A percentile compares a stretch with the other conserved stretches of the same genome.
phyloP scores from a whole-genome alignment of 129 eudicot genomes.

The Rutidosis leptorrhynchoides region DNA sequence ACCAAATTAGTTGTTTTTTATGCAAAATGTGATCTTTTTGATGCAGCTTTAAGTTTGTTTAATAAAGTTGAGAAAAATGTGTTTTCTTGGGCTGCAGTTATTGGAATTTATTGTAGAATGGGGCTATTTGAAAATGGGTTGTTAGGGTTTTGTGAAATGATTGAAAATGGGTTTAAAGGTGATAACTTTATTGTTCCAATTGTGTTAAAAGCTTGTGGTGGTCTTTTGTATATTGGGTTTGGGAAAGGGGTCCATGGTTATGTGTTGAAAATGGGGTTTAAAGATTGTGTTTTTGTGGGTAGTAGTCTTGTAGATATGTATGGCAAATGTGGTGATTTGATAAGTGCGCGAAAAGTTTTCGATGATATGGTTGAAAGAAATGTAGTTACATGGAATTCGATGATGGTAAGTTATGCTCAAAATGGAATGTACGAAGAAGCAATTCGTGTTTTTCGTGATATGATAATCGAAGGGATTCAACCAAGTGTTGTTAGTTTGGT shows the following conservation, averaged over 20 bases:
- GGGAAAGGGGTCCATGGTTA: slow-evolving; percentile 80
- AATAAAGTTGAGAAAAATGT: slow-evolving; percentile 42
- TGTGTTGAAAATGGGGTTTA: slow-evolving; percentile 55
- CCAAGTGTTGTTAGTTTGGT: slow-evolving; percentile 55
- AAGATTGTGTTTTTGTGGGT: slow-evolving; percentile 59
- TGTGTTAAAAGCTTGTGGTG: slow-evolving; percentile 86
- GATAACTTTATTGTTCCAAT: slow-evolving; percentile 85
- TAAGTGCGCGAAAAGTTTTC: slow-evolving; percentile 57
- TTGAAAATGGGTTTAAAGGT: slow-evolving; percentile 43
- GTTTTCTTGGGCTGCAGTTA: slow-evolving; percentile 77
- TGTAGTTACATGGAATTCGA: slow-evolving; percentile 73
- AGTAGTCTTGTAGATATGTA: slow-evolving; percentile 86
- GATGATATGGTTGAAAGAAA: slow-evolving; percentile 58
- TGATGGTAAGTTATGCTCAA: slow-evolving; percentile 60
- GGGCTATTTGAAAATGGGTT: slow-evolving; percentile 36
- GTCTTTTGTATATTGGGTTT: slow-evolving; percentile 37
- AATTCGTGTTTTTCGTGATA: slow-evolving; percentile 41
- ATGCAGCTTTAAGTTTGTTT: slow-evolving; percentile 40
- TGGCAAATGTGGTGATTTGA: slow-evolving; percentile 61
- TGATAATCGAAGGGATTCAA: slow-evolving; percentile 56
- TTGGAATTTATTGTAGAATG: slow-evolving; percentile 55
- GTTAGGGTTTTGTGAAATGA: slow-evolving; percentile 47
- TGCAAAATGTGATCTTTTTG: slow-evolving; percentile 50
- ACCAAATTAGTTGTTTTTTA: slow-evolving; percentile 63
- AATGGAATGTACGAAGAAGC: slow-evolving; percentile 65